Evolutionary conservation across 805 yeast species (phyloP), one percentile per base, ranked within the genome.

Genomic region (Starmerella asiatica): DNA sequence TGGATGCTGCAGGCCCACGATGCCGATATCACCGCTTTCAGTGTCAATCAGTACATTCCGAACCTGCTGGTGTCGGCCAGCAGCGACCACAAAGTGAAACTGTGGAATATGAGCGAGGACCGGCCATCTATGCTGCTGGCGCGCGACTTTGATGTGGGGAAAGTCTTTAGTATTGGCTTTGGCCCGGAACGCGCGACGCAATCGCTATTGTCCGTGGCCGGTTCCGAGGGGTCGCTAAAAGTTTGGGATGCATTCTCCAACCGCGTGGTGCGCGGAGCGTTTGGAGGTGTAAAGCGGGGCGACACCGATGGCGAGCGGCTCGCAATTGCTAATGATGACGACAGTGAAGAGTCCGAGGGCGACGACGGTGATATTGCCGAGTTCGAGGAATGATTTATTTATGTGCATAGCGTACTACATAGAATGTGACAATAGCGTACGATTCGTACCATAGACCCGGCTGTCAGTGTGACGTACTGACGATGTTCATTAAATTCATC

Each of bases 1-100:
- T 91, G 98, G 98, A 83, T 94, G 2, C 67, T 91, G 51, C 94
- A 91, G 60, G 97, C 97, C 2, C 98, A 91, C 58, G 97, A 91
- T 62, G 73, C 93, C 2, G 96, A 94, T 45, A 79, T 91, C 45
- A 79, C 95, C 4, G 68, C 88, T 2, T 69, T 91, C 50, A 79
- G 78, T 49, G 69, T 77, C 28, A 86, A 83, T 61, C 56, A 57
- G 20, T 71, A 65, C 55, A 57, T 84, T 24, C 76, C 77, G 20
- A 91, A 88, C 16, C 62, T 82, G 67, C 60, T 91, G 55, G 74
- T 76, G 19, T 83, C 97, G 1, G 77, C 91, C 37, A 94, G 95
- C 5, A 82, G 86, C 40, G 98, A 91, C 53, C 82, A 81, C 60
- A 61, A 63, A 11, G 74, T 85, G 39, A 91, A 91, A 60, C 63